Percentiles rank a stretch among this genome's conserved stretches.
Evolutionary conservation across 257 asterid genomes (phyloP).

Genomic region (Echium plantagineum): DNA sequence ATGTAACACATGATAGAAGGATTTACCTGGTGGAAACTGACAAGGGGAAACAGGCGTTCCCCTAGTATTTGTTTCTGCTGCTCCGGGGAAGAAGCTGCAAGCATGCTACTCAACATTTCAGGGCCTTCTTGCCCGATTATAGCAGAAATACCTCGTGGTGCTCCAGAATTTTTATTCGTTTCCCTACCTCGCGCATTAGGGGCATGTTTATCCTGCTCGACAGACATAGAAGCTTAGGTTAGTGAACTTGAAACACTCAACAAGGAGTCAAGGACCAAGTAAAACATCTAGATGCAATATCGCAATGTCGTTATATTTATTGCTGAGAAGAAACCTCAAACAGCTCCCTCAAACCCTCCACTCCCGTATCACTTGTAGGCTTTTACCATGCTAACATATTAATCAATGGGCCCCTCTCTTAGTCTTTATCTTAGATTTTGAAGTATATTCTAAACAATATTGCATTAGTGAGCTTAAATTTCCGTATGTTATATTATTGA

Average conservation of each 20-base stretch:
- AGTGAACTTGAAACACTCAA: background rate
- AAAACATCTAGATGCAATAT: background rate
- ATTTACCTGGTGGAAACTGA: slow-evolving; percentile 50
- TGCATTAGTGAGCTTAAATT: too few relatives aligned
- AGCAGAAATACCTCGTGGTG: slow-evolving; percentile 11
- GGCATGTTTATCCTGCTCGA: slow-evolving; percentile 16
- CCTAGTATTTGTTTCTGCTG: slow-evolving; percentile 68
- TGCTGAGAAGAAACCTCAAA: too few relatives aligned
- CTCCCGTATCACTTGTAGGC: too few relatives aligned
- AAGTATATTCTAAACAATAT: too few relatives aligned
- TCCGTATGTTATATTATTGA: too few relatives aligned
- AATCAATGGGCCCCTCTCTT: too few relatives aligned
- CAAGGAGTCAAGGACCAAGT: background rate
- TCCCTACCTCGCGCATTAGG: slow-evolving; percentile 17
- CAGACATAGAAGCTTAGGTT: slow-evolving; percentile 11
- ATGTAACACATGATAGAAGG: too few relatives aligned
- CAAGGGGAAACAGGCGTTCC: slow-evolving; percentile 69
- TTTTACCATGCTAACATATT: too few relatives aligned
- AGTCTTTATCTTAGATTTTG: too few relatives aligned
- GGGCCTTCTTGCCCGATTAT: slow-evolving; percentile 36
- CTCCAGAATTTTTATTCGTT: slow-evolving; percentile 21
- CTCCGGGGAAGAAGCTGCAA: slow-evolving; percentile 57
- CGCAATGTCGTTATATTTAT: background rate
- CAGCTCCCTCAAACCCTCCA: too few relatives aligned
- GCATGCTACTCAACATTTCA: slow-evolving; percentile 52